Evolutionary conservation across 2,329 filamentous ascomycete species (phyloP), one percentile per base, ranked within the genome.

Genomic region (Cladosporium sp.): DNA sequence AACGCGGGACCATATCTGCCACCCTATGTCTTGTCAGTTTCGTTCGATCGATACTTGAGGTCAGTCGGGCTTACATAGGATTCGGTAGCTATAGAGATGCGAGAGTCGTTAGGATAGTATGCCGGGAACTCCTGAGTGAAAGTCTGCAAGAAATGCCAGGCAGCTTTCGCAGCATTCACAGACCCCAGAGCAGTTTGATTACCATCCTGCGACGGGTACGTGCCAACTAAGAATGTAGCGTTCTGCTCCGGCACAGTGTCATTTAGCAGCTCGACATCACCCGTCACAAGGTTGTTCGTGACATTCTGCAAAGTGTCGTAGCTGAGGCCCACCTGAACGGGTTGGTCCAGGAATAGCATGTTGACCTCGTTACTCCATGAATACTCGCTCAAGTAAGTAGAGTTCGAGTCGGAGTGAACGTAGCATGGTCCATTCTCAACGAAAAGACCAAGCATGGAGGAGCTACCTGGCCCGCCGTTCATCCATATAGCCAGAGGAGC

Each of bases 311-410:
- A 56, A 2, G 55, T 62, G 44, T 71, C 68, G 58, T 81, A 82
- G 38, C 74, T 78, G 59, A 80, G 76, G 1, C 81, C 80, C 8
- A 79, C 75, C 54, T 81, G 75, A 3, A 73, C 75, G 0, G 79
- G 84, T 66, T 86, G 81, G 57, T 86, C 82, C 48, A 87, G 75
- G 64, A 82, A 87, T 7, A 87, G 75, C 66, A 74, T 70, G 52
- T 74, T 74, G 46, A 70, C 68, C 22, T 83, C 73, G 53, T 79
- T 78, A 56, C 84, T 85, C 78, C 81, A 85, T 0, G 78, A 79
- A 72, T 76, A 82, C 2, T 79, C 75, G 59, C 83, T 85, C 6
- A 72, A 7, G 13, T 63, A 62, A 1, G 71, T 74, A 0, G 68
- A 68, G 55, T 79, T 81, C 0, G 75, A 77, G 56, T 82, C 78